Evolutionary conservation across 495 filamentous ascomycete species (phyloP).

Genomic region (Penicillium malachiteum): DNA sequence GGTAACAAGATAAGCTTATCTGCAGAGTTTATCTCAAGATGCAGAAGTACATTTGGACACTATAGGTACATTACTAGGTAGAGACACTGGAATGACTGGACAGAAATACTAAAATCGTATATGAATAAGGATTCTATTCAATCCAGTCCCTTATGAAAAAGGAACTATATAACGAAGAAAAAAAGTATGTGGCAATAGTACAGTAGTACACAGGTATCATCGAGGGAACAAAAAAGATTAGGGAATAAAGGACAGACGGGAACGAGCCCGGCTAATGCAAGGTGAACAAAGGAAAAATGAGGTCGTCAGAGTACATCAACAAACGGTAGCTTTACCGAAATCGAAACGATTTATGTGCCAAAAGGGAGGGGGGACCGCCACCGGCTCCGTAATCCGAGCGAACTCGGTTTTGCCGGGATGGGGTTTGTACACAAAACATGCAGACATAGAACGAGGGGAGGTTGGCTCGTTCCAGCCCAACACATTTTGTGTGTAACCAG

Average conservation of each 20-base stretch:
- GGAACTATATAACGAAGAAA: not conserved
- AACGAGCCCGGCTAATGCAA: conserved; percentile 24
- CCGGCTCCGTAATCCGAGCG: conserved; percentile 51
- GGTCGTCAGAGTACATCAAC: conserved; percentile 18
- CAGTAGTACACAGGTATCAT: conserved; percentile 42
- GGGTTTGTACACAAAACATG: conserved; percentile 75
- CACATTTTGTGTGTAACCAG: conserved; percentile 79
- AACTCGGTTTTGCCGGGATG: conserved; percentile 63
- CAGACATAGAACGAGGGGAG: conserved; percentile 78
- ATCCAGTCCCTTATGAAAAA: not conserved
- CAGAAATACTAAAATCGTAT: no score
- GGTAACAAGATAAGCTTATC: not conserved
- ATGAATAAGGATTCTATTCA: not conserved
- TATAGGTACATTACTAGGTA: no score
- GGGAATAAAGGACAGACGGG: conserved; percentile 19
- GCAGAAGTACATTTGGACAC: no score
- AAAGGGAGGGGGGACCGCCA: conserved; percentile 53
- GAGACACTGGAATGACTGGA: no score
- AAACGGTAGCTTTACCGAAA: conserved; percentile 30
- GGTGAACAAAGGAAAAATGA: conserved; percentile 27
- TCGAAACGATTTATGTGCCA: conserved; percentile 66
- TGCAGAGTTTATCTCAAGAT: no score
- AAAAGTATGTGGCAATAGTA: conserved; percentile 23
- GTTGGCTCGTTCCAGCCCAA: conserved; percentile 63
- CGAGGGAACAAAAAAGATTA: conserved; percentile 13